Percentiles rank a stretch among this genome's conserved stretches.
Conservation (phyloP, 2,329 filamentous ascomycete species). For the Lasiodiplodia gonubiensis region DNA sequence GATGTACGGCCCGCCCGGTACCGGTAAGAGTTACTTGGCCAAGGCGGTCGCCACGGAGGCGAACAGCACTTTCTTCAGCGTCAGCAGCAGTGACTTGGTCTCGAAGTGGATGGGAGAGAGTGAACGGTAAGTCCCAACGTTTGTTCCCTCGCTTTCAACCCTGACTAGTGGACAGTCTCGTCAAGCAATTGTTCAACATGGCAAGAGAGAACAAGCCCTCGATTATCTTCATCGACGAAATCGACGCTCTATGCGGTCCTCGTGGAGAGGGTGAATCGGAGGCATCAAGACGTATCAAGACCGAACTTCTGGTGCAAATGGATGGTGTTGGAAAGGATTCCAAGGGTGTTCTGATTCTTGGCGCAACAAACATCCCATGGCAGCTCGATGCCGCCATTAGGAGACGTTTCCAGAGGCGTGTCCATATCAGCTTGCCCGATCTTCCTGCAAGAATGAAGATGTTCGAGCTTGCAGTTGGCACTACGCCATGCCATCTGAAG, state of each 20-base stretch:
- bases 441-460: conserved; percentile 84
- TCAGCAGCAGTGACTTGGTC: conserved; percentile 94
- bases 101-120: conserved; percentile 99
- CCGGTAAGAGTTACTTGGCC: conserved; percentile 95
- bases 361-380: conserved; percentile 98
- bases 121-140: conserved; percentile 73
- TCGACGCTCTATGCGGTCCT: conserved; percentile 93
- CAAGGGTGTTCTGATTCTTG: conserved; percentile 89
- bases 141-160: conserved; percentile 26
- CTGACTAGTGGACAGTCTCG: conserved; percentile 64
- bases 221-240: conserved; percentile 98
- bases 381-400: conserved; percentile 96
- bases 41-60: conserved; percentile 98
- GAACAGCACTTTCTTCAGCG: conserved; percentile 98
- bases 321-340: conserved; percentile 97
- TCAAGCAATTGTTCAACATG: conserved; percentile 97
- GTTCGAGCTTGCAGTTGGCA: conserved; percentile 95
- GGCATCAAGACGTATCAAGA: conserved; percentile 96
- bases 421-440: conserved; percentile 94
- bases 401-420: conserved; percentile 91
- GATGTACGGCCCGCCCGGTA: conserved; percentile 93
- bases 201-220: conserved; percentile 97
- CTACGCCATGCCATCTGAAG: conserved; percentile 84
- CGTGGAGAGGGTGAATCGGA: conserved; percentile 95
- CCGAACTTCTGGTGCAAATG: conserved; percentile 98